Base-by-base conservation (phyloP, 2,329 filamentous ascomycete genomes). In the Neofusicoccum sp. region DNA sequence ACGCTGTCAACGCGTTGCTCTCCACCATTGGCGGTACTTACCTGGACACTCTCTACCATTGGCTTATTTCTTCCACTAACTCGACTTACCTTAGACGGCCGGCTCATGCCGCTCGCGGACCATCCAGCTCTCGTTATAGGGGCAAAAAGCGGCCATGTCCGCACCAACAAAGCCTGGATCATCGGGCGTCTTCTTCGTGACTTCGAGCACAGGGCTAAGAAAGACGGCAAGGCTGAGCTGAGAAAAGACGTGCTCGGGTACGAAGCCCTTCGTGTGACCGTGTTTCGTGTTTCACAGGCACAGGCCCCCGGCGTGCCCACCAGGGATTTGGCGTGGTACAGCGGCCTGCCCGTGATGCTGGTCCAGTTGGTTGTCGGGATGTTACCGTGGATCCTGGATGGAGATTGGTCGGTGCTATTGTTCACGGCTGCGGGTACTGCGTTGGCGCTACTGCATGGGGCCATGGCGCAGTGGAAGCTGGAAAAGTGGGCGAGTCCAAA, bases 101-200 rank as follows among this genome's bases (percentile, higher is more conserved):
- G 63, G 43, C 65, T 76, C 12, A 70, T 76, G 65, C 77, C 76
- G 6, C 57, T 64, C 33, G 63, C 77, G 57, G 73, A 79, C 64
- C 68, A 60, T 48, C n/a, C 63, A 1, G 66, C 65, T 51, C 64
- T 65, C 5, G 70, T 79, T 16, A 73, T 79, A 51, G 77, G 78
- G 61, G 66, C 64, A 5, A 64, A 68, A 20, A 75, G 65, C 14
- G 74, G 77, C 1, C 75, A 76, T 61, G 65, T 66, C 4, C 69
- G 76, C 1, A 67, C 71, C 3, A 80, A 80, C 58, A 67, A 68
- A 11, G 72, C 67, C 20, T 81, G 78, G 78, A 66, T 80, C 4
- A 65, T 81, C 8, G 78, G 77, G 0, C 69, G 79, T 0, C 68
- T 81, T 0, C 62, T 80, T 6, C 68, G 78, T 28, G 78, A 80